Conservation (phyloP, 2,329 filamentous ascomycete species). For the Cladosporium austrohemisphaericum region DNA sequence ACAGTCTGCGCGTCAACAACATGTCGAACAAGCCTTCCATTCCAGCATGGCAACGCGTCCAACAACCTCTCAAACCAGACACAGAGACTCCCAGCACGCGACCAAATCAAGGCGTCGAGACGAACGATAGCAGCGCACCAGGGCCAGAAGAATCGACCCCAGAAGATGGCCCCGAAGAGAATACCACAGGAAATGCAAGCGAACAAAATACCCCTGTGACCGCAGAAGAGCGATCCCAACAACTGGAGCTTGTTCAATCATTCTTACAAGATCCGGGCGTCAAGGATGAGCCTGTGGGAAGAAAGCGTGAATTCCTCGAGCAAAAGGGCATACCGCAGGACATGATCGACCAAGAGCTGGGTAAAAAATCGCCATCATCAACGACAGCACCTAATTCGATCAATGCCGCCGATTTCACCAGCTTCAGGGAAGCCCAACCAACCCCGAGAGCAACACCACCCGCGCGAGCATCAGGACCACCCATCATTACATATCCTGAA, state of each 20-base stretch:
- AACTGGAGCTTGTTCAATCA: constrained; percentile 64
- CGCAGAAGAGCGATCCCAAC: constrained; percentile 16
- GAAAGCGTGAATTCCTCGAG: constrained; percentile 72
- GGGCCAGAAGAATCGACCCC: constrained; percentile 1
- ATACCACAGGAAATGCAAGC: background rate
- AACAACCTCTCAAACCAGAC: constrained; percentile 4
- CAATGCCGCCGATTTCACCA: constrained; percentile 24
- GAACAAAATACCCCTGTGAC: background rate
- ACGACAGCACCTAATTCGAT: constrained; percentile 16
- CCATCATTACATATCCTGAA: constrained; percentile 65
- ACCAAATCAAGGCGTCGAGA: constrained; percentile 8
- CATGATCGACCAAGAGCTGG: constrained; percentile 66
- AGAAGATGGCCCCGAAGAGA: background rate
- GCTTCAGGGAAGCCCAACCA: constrained; percentile 20
- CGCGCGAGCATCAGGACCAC: constrained; percentile 46
- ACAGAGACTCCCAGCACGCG: background rate
- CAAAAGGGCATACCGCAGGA: constrained; percentile 67
- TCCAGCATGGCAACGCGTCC: constrained; percentile 34
- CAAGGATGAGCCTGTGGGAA: constrained; percentile 62
- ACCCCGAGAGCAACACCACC: constrained; percentile 10
- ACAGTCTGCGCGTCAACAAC: background rate
- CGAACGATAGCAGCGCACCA: constrained; percentile 7
- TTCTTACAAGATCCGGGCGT: constrained; percentile 77
- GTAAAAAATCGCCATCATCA: background rate
- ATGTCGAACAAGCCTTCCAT: constrained; percentile 30